Base-by-base conservation (phyloP, 192 early-diverging fungal genomes). In the Dissophora ornata region DNA sequence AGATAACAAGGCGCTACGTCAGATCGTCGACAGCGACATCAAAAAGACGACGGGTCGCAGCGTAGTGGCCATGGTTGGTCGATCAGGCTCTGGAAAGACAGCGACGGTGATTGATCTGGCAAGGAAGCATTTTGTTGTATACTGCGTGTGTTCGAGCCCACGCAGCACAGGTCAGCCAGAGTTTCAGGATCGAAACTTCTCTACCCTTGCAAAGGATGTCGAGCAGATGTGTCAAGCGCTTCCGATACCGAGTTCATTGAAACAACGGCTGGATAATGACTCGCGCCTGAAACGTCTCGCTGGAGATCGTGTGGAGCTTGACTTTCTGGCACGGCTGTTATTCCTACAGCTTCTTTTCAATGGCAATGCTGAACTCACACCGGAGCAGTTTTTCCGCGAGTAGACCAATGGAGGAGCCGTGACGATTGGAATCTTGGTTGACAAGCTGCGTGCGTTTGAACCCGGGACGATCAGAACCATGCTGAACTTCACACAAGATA, bases 21-120 rank as follows among this genome's bases (percentile, higher is more conserved):
- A 9, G 7, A 52, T 52, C 19, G 28, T 52, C 11, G 28, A 30
- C 28, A 30, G 50, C n/a, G 50, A 52, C 29, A 28, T 52, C 50
- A 29, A 13, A 25, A 52, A 30, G 28, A 30, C 2, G 6, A 30
- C 6, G 28, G 50, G 25, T 32, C 28, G 16, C 19, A 7, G 50
- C 50, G 28, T 52, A 32, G 66, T 68, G 33, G 38, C 66, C 22
- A 45, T 68, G 41, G 56, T 68, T 68, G 66, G 40, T 47, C 55
- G 21, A 49, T 68, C 67, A 50, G 57, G 67, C 18, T 71, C 51
- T 15, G 69, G 69, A 47, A 71, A 71, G 52, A 71, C 69, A 8
- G 69, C 60, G 28, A 71, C 69, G 11, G 60, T 63, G 51, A 10
- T 63, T 22, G 47, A 61, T 26, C 69, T 71, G 7, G 50, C 69